Evolutionary conservation across 495 filamentous ascomycete genomes (phyloP).

Genomic region (Collariella sp.): DNA sequence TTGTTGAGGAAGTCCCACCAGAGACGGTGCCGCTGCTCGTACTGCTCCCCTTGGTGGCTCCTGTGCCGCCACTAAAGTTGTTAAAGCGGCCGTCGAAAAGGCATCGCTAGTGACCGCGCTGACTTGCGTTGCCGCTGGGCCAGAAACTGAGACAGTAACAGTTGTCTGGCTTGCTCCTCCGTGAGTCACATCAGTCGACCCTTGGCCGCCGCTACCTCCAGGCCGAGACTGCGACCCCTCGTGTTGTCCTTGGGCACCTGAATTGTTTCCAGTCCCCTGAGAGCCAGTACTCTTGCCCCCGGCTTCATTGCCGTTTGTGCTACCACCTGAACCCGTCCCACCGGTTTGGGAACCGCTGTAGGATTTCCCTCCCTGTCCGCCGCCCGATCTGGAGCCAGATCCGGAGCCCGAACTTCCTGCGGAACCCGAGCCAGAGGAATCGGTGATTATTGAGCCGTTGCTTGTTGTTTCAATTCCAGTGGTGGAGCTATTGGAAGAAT

Average conservation of each 20-base stretch:
- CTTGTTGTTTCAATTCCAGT: too few species aligned
- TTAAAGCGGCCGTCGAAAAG: background rate
- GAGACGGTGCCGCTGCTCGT: background rate
- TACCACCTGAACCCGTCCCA: constrained; percentile 1
- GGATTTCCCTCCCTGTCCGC: background rate
- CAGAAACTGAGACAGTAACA: background rate
- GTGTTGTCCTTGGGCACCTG: background rate
- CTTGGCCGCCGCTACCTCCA: background rate
- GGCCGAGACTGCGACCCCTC: background rate
- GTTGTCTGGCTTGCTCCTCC: background rate
- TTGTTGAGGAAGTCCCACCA: background rate
- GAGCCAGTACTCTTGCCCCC: background rate
- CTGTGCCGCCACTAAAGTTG: background rate
- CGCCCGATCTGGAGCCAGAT: constrained; percentile 4
- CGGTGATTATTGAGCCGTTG: background rate
- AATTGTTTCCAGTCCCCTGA: background rate
- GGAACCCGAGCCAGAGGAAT: constrained; percentile 2
- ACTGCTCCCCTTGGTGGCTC: background rate
- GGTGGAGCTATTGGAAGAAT: too few species aligned
- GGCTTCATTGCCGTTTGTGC: background rate
- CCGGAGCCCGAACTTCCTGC: background rate
- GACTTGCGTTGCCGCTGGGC: background rate
- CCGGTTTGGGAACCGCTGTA: too few species aligned
- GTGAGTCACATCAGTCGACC: background rate
- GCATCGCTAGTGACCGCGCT: background rate